Evolutionary conservation across 805 yeast species (phyloP).

Genomic region (Lachancea sp.): DNA sequence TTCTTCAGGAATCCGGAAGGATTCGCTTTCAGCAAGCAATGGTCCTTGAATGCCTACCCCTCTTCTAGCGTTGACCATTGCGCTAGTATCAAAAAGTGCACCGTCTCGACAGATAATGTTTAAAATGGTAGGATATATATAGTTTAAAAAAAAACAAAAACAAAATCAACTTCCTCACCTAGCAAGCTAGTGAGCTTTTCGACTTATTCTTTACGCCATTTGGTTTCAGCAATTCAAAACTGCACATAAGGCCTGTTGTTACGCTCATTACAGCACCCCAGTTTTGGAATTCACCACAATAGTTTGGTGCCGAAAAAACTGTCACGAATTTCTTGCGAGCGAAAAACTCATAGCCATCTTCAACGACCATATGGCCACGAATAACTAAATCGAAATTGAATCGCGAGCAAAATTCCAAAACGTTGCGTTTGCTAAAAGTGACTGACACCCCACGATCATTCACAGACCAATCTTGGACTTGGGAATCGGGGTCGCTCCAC

Average conservation of each 20-base stretch:
- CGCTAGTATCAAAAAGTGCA: too few relatives aligned
- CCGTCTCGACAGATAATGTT: background rate
- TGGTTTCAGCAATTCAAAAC: constrained; percentile 66
- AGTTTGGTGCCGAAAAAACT: constrained; percentile 76
- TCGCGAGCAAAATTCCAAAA: constrained; percentile 54
- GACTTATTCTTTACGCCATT: constrained; percentile 19
- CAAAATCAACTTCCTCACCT: background rate
- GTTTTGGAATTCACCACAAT: constrained; percentile 74
- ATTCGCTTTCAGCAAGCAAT: too few relatives aligned
- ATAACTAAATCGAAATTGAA: constrained; percentile 71
- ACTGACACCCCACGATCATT: constrained; percentile 81
- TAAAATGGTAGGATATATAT: background rate
- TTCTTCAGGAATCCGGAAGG: too few relatives aligned
- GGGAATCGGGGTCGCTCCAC: constrained; percentile 76
- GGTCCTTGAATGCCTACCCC: too few relatives aligned
- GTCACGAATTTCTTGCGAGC: constrained; percentile 69
- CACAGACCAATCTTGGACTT: constrained; percentile 55
- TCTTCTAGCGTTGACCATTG: too few relatives aligned
- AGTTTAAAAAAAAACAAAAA: background rate
- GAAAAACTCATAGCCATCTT: constrained; percentile 81
- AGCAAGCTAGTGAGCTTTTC: background rate
- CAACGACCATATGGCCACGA: constrained; percentile 86
- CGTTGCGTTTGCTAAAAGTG: constrained; percentile 65
- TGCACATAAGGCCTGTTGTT: constrained; percentile 59
- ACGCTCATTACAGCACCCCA: constrained; percentile 79